Evolutionary conservation across 116 monocot species (phyloP).

Genomic region (Phalaenopsis hybrid): DNA sequence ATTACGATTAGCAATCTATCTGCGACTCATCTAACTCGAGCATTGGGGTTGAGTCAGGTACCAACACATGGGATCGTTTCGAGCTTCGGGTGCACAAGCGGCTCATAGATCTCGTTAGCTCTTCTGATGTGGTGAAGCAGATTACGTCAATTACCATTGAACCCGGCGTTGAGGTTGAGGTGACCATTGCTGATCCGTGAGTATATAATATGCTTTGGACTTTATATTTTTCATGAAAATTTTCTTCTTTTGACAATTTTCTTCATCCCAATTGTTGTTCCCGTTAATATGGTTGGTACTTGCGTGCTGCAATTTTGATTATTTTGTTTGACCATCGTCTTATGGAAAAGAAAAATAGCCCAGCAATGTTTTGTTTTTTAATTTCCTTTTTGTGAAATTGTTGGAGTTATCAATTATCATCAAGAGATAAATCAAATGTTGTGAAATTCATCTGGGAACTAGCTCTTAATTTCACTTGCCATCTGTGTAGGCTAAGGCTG

Average conservation of each 20-base stretch:
- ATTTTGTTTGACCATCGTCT: not conserved
- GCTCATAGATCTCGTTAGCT: constrained; percentile 47
- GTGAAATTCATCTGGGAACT: no score
- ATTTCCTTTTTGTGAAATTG: no score
- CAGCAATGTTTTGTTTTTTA: no score
- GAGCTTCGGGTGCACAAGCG: constrained; percentile 41
- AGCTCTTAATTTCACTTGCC: no score
- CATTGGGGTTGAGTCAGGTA: constrained; percentile 10
- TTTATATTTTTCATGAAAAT: not conserved
- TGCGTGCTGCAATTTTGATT: not conserved
- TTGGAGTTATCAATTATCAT: no score
- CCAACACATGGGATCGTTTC: constrained; percentile 50
- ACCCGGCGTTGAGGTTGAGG: constrained; percentile 77
- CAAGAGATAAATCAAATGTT: no score
- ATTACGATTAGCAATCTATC: no score
- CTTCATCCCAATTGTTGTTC: not conserved
- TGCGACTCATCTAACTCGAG: not conserved
- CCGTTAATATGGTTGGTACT: not conserved
- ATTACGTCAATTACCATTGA: constrained; percentile 75
- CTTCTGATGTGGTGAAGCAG: constrained; percentile 66
- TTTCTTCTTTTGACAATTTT: not conserved
- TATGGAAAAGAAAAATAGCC: no score
- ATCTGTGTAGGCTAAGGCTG: no score
- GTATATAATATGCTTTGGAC: not conserved
- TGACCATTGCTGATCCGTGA: constrained; percentile 55